These are phyloP conservation scores for Gentiana dahurica DNA, from an alignment of 257 asterid genomes.

Conservation along the genomic window DNA sequence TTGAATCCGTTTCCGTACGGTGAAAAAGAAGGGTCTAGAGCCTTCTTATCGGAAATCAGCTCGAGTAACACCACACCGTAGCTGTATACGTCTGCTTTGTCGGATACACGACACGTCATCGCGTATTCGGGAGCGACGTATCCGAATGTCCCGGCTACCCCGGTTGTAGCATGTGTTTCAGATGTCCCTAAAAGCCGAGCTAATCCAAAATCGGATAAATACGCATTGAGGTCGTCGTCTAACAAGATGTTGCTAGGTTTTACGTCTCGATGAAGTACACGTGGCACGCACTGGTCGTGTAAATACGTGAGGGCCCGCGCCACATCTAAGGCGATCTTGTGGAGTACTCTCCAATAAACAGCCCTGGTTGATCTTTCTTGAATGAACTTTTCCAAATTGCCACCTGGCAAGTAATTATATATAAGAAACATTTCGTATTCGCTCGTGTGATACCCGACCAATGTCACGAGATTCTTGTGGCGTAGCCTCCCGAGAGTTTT, in stretches of 20 bases:
- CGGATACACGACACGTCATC: conserved; percentile 89
- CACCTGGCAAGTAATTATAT: conserved; percentile 71
- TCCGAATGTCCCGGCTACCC: conserved; percentile 89
- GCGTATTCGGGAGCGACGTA: conserved; percentile 95
- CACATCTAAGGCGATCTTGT: conserved; percentile 81
- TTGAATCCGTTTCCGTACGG: conserved; percentile 81
- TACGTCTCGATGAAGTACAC: conserved; percentile 92
- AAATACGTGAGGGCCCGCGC: conserved; percentile 79
- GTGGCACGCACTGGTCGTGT: conserved; percentile 85
- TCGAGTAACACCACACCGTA: conserved; percentile 87
- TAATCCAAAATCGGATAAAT: conserved; percentile 77
- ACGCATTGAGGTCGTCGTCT: conserved; percentile 76
- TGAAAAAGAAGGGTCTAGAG: conserved; percentile 84
- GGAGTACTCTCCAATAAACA: conserved; percentile 79
- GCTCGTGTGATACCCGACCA: conserved; percentile 83
- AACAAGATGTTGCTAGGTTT: conserved; percentile 83
- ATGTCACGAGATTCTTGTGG: conserved; percentile 71
- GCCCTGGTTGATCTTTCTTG: conserved; percentile 70
- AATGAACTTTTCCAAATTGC: conserved; percentile 74
- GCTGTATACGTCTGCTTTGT: conserved; percentile 90
- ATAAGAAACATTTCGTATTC: conserved; percentile 86
- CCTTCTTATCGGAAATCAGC: conserved; percentile 82
- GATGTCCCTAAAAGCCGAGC: conserved; percentile 78
- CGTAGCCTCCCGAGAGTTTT: conserved; percentile 73
- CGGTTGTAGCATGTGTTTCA: conserved; percentile 83